phyloP scores from a whole-genome alignment of 306 rosid genomes.

The Dryas octopetala region DNA sequence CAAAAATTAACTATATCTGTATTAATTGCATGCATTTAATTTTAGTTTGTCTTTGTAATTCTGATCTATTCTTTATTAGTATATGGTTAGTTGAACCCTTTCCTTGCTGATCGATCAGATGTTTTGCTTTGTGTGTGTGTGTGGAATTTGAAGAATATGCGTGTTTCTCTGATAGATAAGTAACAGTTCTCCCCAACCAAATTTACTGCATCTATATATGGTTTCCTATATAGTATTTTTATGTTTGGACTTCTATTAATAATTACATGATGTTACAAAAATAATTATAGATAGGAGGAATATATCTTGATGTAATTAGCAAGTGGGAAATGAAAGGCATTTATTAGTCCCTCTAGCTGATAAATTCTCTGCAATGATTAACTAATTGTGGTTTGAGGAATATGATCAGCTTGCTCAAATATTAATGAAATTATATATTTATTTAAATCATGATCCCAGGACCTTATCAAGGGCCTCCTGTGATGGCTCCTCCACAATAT shows the following conservation, averaged over 20 bases:
- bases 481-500: conserved; percentile 69
- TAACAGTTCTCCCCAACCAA: neutral
- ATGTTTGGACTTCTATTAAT: no score
- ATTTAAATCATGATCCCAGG: conserved; percentile 25
- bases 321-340: no score
- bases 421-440: neutral
- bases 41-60: neutral
- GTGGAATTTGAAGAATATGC: neutral
- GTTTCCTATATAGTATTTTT: neutral
- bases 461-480: conserved; percentile 63
- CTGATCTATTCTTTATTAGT: neutral
- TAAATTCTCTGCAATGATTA: no score
- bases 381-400: neutral
- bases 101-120: neutral
- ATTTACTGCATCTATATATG: neutral
- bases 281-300: no score
- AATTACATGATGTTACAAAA: no score
- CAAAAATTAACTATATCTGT: neutral
- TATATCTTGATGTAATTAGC: neutral
- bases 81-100: neutral
- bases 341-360: no score
- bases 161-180: neutral
- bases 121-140: neutral
- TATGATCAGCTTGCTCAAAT: neutral
- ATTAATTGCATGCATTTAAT: neutral